A percentile compares a stretch with the other conserved stretches of the same genome.
Conservation (phyloP, 768 basidiomycete species). For the Trametes elegans region DNA sequence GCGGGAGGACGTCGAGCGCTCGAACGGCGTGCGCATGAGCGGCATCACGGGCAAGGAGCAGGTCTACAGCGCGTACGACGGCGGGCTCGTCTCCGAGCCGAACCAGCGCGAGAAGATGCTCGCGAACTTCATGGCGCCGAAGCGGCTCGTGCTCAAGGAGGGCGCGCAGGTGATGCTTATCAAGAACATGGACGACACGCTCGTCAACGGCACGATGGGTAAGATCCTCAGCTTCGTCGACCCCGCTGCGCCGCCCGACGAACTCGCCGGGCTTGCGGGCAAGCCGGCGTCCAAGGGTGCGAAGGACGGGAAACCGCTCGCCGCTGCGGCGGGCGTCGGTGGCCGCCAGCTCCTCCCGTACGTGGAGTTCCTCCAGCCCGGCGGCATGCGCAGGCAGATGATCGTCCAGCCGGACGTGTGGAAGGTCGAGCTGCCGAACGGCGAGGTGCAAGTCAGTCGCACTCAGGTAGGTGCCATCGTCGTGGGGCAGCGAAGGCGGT, state of each 20-base stretch:
- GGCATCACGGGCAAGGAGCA: slow-evolving; percentile 52
- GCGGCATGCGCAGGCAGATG: slow-evolving; percentile 50
- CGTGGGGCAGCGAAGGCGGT: not conserved
- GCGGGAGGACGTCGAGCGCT: slow-evolving; percentile 86
- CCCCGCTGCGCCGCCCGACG: slow-evolving; percentile 34
- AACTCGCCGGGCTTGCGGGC: slow-evolving; percentile 33
- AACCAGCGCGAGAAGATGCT: slow-evolving; percentile 75
- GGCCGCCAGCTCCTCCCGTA: slow-evolving; percentile 53
- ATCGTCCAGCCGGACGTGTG: slow-evolving; percentile 70
- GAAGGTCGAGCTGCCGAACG: slow-evolving; percentile 87
- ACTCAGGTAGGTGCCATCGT: slow-evolving; percentile 56
- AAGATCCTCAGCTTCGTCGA: slow-evolving; percentile 74
- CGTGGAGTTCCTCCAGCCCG: slow-evolving; percentile 72
- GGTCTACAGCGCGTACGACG: slow-evolving; percentile 59
- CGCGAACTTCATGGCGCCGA: slow-evolving; percentile 87
- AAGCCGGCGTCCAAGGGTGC: slow-evolving; percentile 19
- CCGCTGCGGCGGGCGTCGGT: not conserved
- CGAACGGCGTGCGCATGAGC: slow-evolving; percentile 71
- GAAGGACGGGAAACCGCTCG: slow-evolving; percentile 10
- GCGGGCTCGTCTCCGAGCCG: slow-evolving; percentile 52
- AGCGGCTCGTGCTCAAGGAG: slow-evolving; percentile 62
- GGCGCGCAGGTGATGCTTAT: slow-evolving; percentile 69
- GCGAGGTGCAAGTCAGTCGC: slow-evolving; percentile 78
- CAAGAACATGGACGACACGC: slow-evolving; percentile 61
- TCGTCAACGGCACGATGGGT: slow-evolving; percentile 96